Base-by-base conservation (phyloP, 371 early-diverging fungal species). In the Rhizopus delemar region DNA sequence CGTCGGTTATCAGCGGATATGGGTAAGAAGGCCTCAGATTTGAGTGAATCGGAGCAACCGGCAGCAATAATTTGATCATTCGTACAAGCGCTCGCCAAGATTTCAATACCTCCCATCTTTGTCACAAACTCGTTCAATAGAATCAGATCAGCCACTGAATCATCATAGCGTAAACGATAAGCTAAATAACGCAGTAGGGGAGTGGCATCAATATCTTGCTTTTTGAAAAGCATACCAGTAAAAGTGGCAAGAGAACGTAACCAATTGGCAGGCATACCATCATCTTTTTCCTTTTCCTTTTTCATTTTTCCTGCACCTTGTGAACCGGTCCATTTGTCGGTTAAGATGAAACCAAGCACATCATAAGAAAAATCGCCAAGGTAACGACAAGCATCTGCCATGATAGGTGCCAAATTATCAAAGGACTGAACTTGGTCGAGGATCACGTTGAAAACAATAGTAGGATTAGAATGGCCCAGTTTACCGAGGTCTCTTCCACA, bases 381-480 rank as follows among this genome's bases (percentile, higher is more conserved):
- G 66, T 95, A 95, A 29, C 89, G 84, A 58, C 90, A 89, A 6
- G 90, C 90, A 56, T 97, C 96, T 3, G 94, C 95, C 58, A 96
- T 82, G 13, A 85, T 77, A 8, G 82, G 80, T 9, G 93, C 91
- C 78, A 93, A 71, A 60, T 96, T 96, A 65, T 93, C 93, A 68
- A 94, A 92, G 3, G 80, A 77, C 66, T 92, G 87, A 15, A 96
- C 81, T 59, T 90, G 92, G 15, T 89, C 87, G 45, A 95, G 71
- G 57, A 94, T 80, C 28, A 85, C 77, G 6, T 78, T 78, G 62
- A 94, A 92, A 0, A 92, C 91, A 29, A 93, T 75, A 2, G 82
- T 73, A 0, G 97, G 97, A 54, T 93, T 94, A 0, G 89, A 80
- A 57, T 93, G 93, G 5, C 88, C 83, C 28, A 91, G 62, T 56